Evolutionary conservation across 495 filamentous ascomycete genomes (phyloP).

Genomic region (Neurospora sp.): DNA sequence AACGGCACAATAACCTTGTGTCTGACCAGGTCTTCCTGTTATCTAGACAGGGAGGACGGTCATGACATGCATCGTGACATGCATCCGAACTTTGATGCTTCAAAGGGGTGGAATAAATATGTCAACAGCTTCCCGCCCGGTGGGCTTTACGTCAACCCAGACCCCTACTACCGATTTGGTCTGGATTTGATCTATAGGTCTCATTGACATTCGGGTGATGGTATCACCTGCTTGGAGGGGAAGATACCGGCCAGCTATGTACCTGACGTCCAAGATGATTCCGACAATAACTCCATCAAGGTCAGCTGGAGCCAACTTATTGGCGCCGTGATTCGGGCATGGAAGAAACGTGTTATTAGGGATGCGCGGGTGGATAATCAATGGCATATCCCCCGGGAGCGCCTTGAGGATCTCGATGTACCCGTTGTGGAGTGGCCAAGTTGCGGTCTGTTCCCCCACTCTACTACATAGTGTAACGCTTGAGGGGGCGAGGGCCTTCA

Average conservation of each 20-base stretch:
- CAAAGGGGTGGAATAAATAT: not conserved
- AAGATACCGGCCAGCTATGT: not conserved
- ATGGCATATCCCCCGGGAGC: too few relatives aligned
- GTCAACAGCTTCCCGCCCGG: not conserved
- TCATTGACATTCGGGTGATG: too few relatives aligned
- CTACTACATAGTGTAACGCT: not conserved
- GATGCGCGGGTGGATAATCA: too few relatives aligned
- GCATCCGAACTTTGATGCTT: not conserved
- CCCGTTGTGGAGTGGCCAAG: too few relatives aligned
- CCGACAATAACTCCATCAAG: not conserved
- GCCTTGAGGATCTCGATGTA: too few relatives aligned
- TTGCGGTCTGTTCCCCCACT: too few relatives aligned
- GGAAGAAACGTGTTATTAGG: not conserved
- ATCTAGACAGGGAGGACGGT: too few relatives aligned
- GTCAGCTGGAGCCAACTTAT: not conserved
- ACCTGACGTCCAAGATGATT: not conserved
- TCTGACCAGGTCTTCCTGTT: too few relatives aligned
- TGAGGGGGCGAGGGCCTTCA: not conserved
- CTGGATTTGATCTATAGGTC: not conserved
- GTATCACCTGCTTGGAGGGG: too few relatives aligned
- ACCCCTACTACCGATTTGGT: not conserved
- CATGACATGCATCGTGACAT: too few relatives aligned
- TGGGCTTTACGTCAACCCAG: not conserved
- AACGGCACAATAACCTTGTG: not conserved
- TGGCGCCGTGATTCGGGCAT: not conserved